Base-by-base conservation (phyloP, 306 rosid species). In the Malus sieversii region DNA sequence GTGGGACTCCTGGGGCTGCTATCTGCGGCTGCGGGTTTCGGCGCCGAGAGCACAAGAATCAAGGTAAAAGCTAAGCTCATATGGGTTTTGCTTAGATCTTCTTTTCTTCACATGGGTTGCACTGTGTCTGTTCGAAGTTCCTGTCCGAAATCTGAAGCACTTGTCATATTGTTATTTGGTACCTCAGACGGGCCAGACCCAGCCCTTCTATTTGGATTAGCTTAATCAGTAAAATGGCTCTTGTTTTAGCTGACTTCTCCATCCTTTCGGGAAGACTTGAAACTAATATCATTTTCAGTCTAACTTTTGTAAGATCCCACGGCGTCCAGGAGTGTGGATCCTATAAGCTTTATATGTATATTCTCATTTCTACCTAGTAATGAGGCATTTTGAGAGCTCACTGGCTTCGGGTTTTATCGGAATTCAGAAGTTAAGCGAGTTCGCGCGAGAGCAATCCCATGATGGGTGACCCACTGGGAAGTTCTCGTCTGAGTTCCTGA, bases 11-110 rank as follows among this genome's bases (percentile, higher is more conserved):
- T 93, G 76, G 97, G 91, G 22, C 79, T 93, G 4, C 77, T 91
- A 38, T 82, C 98, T 1, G 96, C 92, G 73, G 91, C 91, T 16
- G 82, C 96, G 55, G 90, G 91, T 48, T 90, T 93, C 78, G 94
- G 51, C 85, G 98, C 96, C 0, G 98, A 93, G 78, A 90, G 74
- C 6, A 93, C 92, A 4, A 78, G 97, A 80, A 88, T 91, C 75
- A 91, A 91, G 98, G 98, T 91, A 5, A 19, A 60, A 29, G 6
- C 29, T 6, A 8, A 27, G 33, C 7, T 45, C 12, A 20, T 19
- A 18, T 73, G 72, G 78, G 79, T 44, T 76, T 45, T 44, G 11
- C 25, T 79, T 66, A 42, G 74, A 45, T 32, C 32, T 44, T 55
- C 22, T 30, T 53, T 20, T 45, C 75, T 32, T 53, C 16, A 60